These are phyloP conservation scores for Cardamine resedifolia DNA, from an alignment of 345 rosid species.

Conservation along the genomic window DNA sequence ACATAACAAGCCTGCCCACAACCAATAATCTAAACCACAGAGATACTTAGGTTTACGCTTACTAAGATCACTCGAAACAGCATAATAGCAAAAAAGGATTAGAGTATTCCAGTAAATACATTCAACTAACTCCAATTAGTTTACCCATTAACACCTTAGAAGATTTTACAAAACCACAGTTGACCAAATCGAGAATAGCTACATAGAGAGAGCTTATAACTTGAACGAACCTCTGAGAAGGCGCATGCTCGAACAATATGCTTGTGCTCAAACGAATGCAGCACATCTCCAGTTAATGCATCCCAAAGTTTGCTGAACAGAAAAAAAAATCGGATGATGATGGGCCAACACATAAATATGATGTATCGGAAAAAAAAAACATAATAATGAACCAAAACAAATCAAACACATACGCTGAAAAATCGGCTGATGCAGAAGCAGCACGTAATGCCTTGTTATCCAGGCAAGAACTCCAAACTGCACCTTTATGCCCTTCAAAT, in stretches of 20 bases:
- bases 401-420: conserved; percentile 63
- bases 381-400: not conserved
- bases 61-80: not conserved
- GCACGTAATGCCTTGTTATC: conserved; percentile 87
- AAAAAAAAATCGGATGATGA: not conserved
- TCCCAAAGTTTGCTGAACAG: conserved; percentile 78
- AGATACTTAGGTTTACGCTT: not conserved
- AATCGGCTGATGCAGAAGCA: conserved; percentile 98
- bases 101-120: not conserved
- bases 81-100: not conserved
- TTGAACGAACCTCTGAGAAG: conserved; percentile 66
- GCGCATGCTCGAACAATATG: conserved; percentile 90
- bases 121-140: not conserved
- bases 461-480: conserved; percentile 95
- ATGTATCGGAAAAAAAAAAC: not conserved
- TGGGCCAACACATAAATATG: not conserved
- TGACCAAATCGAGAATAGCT: not conserved
- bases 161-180: not conserved
- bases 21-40: not conserved
- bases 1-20: conserved; percentile 8
- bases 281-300: conserved; percentile 82
- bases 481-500: conserved; percentile 99
- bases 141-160: not conserved
- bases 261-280: conserved; percentile 92
- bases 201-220: not conserved